Percentiles rank a stretch among this genome's conserved stretches.
Conservation (phyloP, 495 filamentous ascomycete species). For the Diplogelasinospora grovesii region DNA sequence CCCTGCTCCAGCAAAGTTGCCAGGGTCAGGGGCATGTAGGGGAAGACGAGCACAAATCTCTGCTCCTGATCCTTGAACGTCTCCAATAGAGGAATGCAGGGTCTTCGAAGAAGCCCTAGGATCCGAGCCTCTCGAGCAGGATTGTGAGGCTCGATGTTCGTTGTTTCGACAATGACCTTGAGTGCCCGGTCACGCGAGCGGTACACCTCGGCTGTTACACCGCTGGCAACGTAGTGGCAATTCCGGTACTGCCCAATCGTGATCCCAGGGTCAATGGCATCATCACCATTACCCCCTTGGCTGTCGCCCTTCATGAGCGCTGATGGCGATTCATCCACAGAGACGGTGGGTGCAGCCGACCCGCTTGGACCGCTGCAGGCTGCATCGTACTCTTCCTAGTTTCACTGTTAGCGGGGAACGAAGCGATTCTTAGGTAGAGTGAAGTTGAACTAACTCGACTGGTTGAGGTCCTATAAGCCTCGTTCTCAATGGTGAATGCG, state of each 20-base stretch:
- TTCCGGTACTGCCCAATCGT: slow-evolving; percentile 63
- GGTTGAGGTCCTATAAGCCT: slow-evolving; percentile 35
- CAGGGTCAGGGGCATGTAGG: slow-evolving; percentile 71
- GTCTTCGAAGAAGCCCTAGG: slow-evolving; percentile 43
- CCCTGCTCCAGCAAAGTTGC: slow-evolving; percentile 49
- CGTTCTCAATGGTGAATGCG: slow-evolving; percentile 35
- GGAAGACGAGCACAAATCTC: slow-evolving; percentile 71
- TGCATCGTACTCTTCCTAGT: slow-evolving; percentile 40
- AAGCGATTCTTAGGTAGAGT: not conserved
- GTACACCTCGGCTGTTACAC: slow-evolving; percentile 81
- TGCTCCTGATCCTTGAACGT: slow-evolving; percentile 66
- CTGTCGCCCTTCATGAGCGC: not conserved
- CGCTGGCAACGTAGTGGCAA: slow-evolving; percentile 64
- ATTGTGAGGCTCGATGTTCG: slow-evolving; percentile 71
- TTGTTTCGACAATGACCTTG: slow-evolving; percentile 75
- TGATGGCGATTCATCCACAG: not conserved
- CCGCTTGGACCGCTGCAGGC: slow-evolving; percentile 10
- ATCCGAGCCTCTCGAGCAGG: slow-evolving; percentile 70
- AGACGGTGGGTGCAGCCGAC: not conserved
- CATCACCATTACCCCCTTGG: not conserved
- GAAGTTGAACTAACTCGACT: slow-evolving; percentile 25
- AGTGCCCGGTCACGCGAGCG: slow-evolving; percentile 56
- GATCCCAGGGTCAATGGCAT: slow-evolving; percentile 37
- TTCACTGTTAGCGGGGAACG: slow-evolving; percentile 11
- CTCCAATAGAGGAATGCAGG: slow-evolving; percentile 57